A percentile compares a stretch with the other conserved stretches of the same genome.
These are phyloP conservation scores for Microstroma glucosiphilum DNA, from an alignment of 1,284 basidiomycete species.

Conservation along the genomic window DNA sequence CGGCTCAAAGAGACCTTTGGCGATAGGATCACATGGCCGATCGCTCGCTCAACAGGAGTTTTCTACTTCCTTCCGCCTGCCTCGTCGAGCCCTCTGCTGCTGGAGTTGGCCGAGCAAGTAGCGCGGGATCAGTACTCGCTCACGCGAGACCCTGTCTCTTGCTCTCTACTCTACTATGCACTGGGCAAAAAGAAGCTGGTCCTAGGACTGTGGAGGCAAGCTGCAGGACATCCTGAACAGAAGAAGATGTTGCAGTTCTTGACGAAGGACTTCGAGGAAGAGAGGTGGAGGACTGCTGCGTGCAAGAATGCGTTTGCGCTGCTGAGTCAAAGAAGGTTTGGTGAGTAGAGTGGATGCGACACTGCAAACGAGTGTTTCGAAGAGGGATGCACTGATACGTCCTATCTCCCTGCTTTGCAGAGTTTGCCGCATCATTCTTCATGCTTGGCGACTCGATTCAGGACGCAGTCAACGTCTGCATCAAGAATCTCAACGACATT, in stretches of 20 bases:
- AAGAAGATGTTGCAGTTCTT: conserved; percentile 84
- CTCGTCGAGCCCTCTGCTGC: conserved; percentile 58
- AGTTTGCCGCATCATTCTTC: conserved; percentile 89
- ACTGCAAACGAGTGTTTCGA: no score
- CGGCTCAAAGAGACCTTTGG: conserved; percentile 67
- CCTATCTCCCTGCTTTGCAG: no score
- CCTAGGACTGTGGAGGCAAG: conserved; percentile 89
- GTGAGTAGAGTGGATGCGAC: conserved; percentile 11
- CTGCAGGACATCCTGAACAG: conserved; percentile 87
- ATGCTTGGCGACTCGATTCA: conserved; percentile 79
- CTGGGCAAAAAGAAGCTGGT: conserved; percentile 85
- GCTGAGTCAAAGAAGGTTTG: conserved; percentile 57
- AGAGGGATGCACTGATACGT: background rate
- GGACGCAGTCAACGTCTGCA: conserved; percentile 85
- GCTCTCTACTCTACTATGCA: conserved; percentile 90
- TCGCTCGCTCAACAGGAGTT: conserved; percentile 76
- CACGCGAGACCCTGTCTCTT: conserved; percentile 71
- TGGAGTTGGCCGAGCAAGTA: conserved; percentile 71
- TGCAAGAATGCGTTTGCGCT: conserved; percentile 94
- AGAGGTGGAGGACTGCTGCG: conserved; percentile 86
- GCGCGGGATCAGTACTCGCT: conserved; percentile 87
- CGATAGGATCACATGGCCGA: conserved; percentile 78
- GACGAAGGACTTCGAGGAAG: conserved; percentile 76
- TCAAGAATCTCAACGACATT: conserved; percentile 80
- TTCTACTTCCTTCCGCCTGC: conserved; percentile 70